Evolutionary conservation across 805 yeast species (phyloP).

Genomic region (Debaryomyces prosopidis): DNA sequence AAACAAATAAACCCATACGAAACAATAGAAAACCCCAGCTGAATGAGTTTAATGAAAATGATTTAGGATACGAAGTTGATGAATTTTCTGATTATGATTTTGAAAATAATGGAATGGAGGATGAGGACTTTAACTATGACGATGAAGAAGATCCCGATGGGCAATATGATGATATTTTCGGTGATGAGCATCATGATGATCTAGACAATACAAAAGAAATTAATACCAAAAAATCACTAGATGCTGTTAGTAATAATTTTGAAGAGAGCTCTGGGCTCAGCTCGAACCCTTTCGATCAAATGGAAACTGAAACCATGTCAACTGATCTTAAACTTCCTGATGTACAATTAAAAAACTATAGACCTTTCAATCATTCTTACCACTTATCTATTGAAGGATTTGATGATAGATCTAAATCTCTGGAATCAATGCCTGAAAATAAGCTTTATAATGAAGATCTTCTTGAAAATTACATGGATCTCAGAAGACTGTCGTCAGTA

Average conservation of each 20-base stretch:
- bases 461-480: slow-evolving; percentile 30
- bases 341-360: neutral
- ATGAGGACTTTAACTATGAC: slow-evolving; percentile 15
- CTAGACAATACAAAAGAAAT: neutral
- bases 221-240: neutral
- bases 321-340: neutral
- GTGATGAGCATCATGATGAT: slow-evolving; percentile 9
- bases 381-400: slow-evolving; percentile 28
- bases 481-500: slow-evolving; percentile 20
- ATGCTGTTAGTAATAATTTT: neutral
- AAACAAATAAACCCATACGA: slow-evolving; percentile 20
- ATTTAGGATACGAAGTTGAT: slow-evolving; percentile 31
- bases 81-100: slow-evolving; percentile 41
- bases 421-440: slow-evolving; percentile 5
- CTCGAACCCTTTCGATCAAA: neutral
- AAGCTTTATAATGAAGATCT: slow-evolving; percentile 33
- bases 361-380: slow-evolving; percentile 23
- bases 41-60: slow-evolving; percentile 28
- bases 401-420: neutral
- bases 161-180: slow-evolving; percentile 14
- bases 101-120: slow-evolving; percentile 43
- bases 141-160: slow-evolving; percentile 8
- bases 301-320: neutral
- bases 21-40: slow-evolving; percentile 6
- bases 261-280: neutral